These are phyloP conservation scores for Andrographis paniculata DNA, from an alignment of 305 asterid genomes.

Conservation along the genomic window DNA sequence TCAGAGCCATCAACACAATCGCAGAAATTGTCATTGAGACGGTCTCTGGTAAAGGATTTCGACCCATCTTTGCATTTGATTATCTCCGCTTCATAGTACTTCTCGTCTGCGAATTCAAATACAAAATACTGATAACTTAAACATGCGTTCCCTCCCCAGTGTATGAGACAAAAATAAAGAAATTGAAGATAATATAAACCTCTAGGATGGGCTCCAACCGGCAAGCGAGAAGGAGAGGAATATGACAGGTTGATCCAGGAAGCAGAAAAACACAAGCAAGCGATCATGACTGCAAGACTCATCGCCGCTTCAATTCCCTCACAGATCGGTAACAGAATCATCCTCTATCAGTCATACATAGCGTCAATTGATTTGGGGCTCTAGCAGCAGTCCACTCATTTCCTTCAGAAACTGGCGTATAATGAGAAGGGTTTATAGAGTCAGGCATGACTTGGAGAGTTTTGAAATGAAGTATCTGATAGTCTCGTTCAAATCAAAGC, in stretches of 20 bases:
- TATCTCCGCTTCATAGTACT: constrained; percentile 46
- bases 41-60: constrained; percentile 56
- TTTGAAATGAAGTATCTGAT: no score
- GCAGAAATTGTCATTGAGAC: constrained; percentile 75
- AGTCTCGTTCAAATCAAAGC: no score
- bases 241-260: constrained; percentile 21
- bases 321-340: no score
- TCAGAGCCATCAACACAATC: constrained; percentile 90
- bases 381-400: no score
- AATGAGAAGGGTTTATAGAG: no score
- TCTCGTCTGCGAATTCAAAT: constrained; percentile 45
- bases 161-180: no score
- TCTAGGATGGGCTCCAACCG: constrained; percentile 64
- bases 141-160: no score
- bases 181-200: constrained; percentile 24
- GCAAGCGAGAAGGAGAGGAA: constrained; percentile 32
- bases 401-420: no score
- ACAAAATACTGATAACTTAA: constrained; percentile 10
- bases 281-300: constrained; percentile 12
- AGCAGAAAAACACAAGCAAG: constrained; percentile 22
- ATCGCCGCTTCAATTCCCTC: constrained; percentile 20
- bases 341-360: no score
- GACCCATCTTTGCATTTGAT: constrained; percentile 85
- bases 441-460: no score
- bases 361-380: no score